phyloP scores from a whole-genome alignment of 129 eudicot genomes.

The Apium graveolens region DNA sequence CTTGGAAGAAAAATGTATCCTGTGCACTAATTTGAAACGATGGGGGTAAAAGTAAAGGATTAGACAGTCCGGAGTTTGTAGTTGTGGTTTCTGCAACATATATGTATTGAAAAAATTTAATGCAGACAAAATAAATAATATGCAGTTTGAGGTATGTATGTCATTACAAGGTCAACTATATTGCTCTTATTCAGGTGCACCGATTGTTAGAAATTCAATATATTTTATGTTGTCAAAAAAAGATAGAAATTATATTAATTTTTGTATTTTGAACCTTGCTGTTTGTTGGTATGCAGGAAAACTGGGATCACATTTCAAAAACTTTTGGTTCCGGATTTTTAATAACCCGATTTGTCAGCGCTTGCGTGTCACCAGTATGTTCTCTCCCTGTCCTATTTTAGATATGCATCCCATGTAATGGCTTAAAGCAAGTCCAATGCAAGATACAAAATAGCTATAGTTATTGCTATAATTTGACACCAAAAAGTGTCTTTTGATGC shows the following conservation, averaged over 20 bases:
- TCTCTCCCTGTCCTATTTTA: background rate
- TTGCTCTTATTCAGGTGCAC: background rate
- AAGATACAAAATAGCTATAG: too few relatives aligned
- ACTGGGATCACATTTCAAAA: slow-evolving; percentile 44
- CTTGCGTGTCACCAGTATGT: slow-evolving; percentile 48
- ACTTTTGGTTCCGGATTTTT: slow-evolving; percentile 53
- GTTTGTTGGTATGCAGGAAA: slow-evolving; percentile 26
- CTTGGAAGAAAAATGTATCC: background rate
- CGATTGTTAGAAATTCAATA: background rate
- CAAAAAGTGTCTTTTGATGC: too few relatives aligned
- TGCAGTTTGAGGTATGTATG: background rate
- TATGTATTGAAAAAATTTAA: background rate
- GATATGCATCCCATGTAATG: background rate
- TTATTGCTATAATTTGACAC: too few relatives aligned
- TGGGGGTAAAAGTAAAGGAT: background rate
- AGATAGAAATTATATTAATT: too few relatives aligned
- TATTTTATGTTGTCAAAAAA: background rate
- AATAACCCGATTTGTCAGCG: slow-evolving; percentile 41
- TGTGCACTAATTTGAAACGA: background rate
- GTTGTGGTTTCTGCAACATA: background rate
- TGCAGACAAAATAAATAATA: background rate
- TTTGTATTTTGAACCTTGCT: background rate
- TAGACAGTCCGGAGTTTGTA: background rate
- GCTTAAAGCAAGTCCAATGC: too few relatives aligned
- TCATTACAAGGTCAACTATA: background rate